Evolutionary conservation across 2,329 filamentous ascomycete species (phyloP).

Genomic region (Cladosporium sp.): DNA sequence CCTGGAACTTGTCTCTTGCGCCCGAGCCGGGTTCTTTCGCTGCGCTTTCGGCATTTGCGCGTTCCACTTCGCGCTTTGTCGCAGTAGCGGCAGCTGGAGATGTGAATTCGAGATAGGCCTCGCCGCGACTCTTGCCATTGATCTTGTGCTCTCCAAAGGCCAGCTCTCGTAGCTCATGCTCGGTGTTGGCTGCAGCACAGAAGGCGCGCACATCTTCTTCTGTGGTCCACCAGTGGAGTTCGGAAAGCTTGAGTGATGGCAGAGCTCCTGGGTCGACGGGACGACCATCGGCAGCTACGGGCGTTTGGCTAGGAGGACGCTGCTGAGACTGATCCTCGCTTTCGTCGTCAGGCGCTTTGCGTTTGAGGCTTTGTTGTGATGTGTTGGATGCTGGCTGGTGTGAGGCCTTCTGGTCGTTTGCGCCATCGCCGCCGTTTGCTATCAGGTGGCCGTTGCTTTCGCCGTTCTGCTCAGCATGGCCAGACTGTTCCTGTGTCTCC

Average conservation of each 20-base stretch:
- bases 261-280: conserved; percentile 62
- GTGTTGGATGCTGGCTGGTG: conserved; percentile 38
- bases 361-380: conserved; percentile 57
- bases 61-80: conserved; percentile 77
- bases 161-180: conserved; percentile 84
- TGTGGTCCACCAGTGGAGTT: conserved; percentile 94
- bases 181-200: conserved; percentile 68
- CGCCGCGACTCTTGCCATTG: conserved; percentile 96
- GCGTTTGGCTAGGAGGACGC: conserved; percentile 16
- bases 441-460: conserved; percentile 41
- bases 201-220: conserved; percentile 93
- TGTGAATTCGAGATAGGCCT: conserved; percentile 82
- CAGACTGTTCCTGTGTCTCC: conserved; percentile 22
- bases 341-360: conserved; percentile 61
- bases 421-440: conserved; percentile 40
- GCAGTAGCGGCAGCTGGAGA: conserved; percentile 84
- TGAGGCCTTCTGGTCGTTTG: conserved; percentile 29
- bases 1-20: conserved; percentile 24
- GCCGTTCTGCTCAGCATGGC: conserved; percentile 41
- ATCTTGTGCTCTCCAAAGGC: conserved; percentile 99
- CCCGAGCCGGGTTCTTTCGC: conserved; percentile 24
- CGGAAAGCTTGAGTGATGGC: conserved; percentile 79
- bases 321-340: conserved; percentile 26
- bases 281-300: conserved; percentile 34
- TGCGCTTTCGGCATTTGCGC: conserved; percentile 26